These are phyloP conservation scores for Haplosporangium sp. DNA, from an alignment of 371 early-diverging fungal genomes.

Conservation along the genomic window DNA sequence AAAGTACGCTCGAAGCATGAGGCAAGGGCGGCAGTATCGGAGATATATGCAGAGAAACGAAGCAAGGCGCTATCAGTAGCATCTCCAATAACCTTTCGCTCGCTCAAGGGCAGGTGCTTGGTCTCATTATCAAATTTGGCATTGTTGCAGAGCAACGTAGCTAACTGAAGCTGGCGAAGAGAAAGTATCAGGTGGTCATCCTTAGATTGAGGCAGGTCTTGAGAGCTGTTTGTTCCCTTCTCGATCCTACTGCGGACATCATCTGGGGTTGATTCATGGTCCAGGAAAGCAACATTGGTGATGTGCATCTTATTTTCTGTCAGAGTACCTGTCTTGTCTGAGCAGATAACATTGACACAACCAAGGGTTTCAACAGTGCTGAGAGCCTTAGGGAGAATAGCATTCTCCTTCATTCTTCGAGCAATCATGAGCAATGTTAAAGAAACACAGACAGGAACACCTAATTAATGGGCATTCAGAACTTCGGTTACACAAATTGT, in stretches of 20 bases:
- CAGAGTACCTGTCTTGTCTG: slow-evolving; percentile 82
- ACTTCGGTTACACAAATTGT: neutral
- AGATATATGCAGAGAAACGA: slow-evolving; percentile 61
- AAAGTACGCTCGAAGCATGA: slow-evolving; percentile 59
- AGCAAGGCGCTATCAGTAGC: slow-evolving; percentile 84
- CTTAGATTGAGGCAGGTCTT: slow-evolving; percentile 27
- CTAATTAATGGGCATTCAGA: slow-evolving; percentile 15
- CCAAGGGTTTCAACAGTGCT: slow-evolving; percentile 79
- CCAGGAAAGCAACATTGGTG: slow-evolving; percentile 60
- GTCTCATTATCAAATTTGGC: slow-evolving; percentile 67
- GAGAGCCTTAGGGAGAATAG: slow-evolving; percentile 72
- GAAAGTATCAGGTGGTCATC: slow-evolving; percentile 22
- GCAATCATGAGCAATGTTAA: slow-evolving; percentile 68
- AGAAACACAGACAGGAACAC: slow-evolving; percentile 67
- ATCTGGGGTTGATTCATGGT: slow-evolving; percentile 53
- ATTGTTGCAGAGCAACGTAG: slow-evolving; percentile 73
- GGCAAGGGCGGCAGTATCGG: slow-evolving; percentile 24
- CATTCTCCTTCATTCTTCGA: slow-evolving; percentile 64
- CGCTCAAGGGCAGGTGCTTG: slow-evolving; percentile 59
- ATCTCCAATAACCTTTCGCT: slow-evolving; percentile 75
- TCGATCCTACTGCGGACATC: slow-evolving; percentile 30
- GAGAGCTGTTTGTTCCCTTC: slow-evolving; percentile 19
- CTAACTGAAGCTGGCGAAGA: slow-evolving; percentile 62
- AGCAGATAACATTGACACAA: slow-evolving; percentile 74
- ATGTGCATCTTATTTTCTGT: slow-evolving; percentile 76